Evolutionary conservation across 208 protist genomes (phyloP).

Genomic region (Acanthamoeba royreba): DNA sequence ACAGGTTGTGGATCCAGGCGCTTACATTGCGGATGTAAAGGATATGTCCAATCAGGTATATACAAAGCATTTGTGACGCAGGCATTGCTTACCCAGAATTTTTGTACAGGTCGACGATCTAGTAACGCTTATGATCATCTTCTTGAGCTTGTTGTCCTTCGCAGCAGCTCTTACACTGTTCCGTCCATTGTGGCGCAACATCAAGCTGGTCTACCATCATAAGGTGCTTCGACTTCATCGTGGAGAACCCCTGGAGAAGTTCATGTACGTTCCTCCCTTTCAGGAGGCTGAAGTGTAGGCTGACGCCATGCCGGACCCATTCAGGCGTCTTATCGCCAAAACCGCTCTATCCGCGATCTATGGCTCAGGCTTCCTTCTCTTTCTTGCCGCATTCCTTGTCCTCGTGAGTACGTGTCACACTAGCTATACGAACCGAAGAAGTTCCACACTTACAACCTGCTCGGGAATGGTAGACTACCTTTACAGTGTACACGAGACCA

Average conservation of each 20-base stretch:
- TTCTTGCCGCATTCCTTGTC: neutral
- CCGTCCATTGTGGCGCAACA: neutral
- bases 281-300: neutral
- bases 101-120: neutral
- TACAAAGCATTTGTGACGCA: neutral
- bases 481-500: neutral
- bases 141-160: neutral
- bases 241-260: neutral
- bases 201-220: conserved; percentile 4
- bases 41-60: neutral
- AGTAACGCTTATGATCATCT: neutral
- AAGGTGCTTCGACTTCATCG: neutral
- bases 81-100: neutral
- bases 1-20: neutral
- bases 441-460: neutral
- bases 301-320: neutral
- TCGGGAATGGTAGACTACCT: neutral
- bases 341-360: neutral
- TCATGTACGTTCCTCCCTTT: neutral
- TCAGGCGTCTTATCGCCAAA: neutral
- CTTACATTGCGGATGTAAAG: neutral
- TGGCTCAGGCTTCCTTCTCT: neutral
- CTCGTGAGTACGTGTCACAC: neutral
- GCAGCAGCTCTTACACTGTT: neutral
- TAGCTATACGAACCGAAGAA: too few relatives aligned